Conservation (phyloP, 2,329 filamentous ascomycete genomes). For the Cladophialophora exuberans region DNA sequence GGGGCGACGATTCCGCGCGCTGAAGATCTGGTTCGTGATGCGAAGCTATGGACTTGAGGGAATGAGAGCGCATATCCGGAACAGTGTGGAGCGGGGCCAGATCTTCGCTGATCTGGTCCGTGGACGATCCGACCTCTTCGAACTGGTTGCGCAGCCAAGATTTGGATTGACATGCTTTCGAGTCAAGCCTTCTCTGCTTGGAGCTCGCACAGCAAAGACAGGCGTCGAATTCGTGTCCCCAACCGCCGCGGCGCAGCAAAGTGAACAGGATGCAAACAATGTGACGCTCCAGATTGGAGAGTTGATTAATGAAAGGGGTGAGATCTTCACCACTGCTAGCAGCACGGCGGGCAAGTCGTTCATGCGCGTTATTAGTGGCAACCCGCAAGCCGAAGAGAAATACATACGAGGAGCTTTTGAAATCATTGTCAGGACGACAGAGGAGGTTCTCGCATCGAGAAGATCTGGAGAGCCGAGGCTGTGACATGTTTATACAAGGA, state of each 20-base stretch:
- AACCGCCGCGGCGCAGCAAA: constrained; percentile 41
- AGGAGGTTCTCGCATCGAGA: constrained; percentile 51
- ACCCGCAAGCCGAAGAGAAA: constrained; percentile 69
- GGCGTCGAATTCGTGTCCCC: constrained; percentile 35
- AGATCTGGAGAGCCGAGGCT: neutral
- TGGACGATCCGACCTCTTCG: constrained; percentile 69
- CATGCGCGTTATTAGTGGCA: constrained; percentile 79
- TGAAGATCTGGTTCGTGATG: constrained; percentile 96
- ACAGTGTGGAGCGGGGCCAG: constrained; percentile 70
- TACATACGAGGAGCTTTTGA: constrained; percentile 76
- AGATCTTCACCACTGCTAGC: constrained; percentile 81
- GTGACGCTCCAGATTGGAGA: constrained; percentile 78
- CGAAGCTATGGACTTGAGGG: constrained; percentile 79
- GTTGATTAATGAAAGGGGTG: constrained; percentile 69
- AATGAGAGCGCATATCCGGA: constrained; percentile 71
- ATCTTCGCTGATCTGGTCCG: constrained; percentile 66
- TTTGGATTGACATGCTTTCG: constrained; percentile 82
- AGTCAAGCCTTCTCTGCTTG: constrained; percentile 52
- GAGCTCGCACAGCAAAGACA: constrained; percentile 31
- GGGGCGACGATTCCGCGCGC: constrained; percentile 79
- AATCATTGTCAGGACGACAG: constrained; percentile 67
- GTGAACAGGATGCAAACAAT: constrained; percentile 63
- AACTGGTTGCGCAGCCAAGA: constrained; percentile 70
- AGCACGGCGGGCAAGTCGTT: constrained; percentile 73
- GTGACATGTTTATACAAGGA: no score